Evolutionary conservation across 2,329 filamentous ascomycete genomes (phyloP).

Genomic region (Lasiodiplodia sp.): DNA sequence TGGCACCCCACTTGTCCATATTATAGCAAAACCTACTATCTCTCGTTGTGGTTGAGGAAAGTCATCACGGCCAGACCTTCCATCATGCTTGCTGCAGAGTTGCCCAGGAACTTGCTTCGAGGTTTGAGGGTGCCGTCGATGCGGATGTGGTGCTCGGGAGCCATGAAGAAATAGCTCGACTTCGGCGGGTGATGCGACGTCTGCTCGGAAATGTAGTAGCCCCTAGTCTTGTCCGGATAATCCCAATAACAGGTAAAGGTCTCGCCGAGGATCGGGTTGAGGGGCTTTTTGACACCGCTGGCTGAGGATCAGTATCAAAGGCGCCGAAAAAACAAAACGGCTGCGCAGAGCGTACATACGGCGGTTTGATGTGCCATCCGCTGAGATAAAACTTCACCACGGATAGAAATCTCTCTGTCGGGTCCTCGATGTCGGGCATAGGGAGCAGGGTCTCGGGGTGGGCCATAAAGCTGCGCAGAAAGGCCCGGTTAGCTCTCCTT

Average conservation of each 20-base stretch:
- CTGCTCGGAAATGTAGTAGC: slow-evolving; percentile 97
- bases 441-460: slow-evolving; percentile 94
- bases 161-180: slow-evolving; percentile 99
- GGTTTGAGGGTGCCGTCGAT: slow-evolving; percentile 97
- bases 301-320: slow-evolving; percentile 22
- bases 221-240: slow-evolving; percentile 79
- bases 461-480: slow-evolving; percentile 87
- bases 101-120: slow-evolving; percentile 91
- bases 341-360: slow-evolving; percentile 64
- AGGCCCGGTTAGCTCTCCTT: slow-evolving; percentile 33
- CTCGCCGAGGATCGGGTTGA: slow-evolving; percentile 96
- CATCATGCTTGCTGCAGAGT: slow-evolving; percentile 98
- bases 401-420: slow-evolving; percentile 85
- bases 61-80: slow-evolving; percentile 90
- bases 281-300: slow-evolving; percentile 95
- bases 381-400: slow-evolving; percentile 98
- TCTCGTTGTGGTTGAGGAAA: slow-evolving; percentile 83
- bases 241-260: slow-evolving; percentile 97
- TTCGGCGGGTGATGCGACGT: slow-evolving; percentile 98
- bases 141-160: slow-evolving; percentile 88
- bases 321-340: not conserved
- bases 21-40: slow-evolving; percentile 69
- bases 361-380: slow-evolving; percentile 98
- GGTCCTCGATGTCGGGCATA: slow-evolving; percentile 87
- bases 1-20: not conserved